phyloP scores from a whole-genome alignment of 169 alveolate species.

The Neospora caninum region DNA sequence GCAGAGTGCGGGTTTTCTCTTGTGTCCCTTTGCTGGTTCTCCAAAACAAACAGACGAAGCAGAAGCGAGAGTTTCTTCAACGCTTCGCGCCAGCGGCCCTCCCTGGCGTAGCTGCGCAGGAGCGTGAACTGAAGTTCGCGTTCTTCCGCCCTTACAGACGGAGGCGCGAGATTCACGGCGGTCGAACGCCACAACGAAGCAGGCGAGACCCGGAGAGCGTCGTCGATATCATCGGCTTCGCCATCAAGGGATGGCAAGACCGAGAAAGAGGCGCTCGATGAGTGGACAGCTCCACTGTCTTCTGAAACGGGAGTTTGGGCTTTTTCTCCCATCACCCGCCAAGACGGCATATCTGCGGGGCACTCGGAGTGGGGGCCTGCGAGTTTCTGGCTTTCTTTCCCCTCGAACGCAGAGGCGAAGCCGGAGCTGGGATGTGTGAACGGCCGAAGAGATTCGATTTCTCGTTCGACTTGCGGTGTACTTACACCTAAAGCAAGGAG shows the following conservation, averaged over 20 bases:
- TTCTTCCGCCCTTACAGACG: background rate
- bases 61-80: background rate
- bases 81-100: background rate
- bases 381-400: too few species aligned
- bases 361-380: too few species aligned
- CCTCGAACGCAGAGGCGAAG: too few species aligned
- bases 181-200: background rate
- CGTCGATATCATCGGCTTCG: background rate
- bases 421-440: background rate
- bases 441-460: background rate
- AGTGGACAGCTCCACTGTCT: too few species aligned
- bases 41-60: background rate
- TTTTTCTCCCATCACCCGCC: too few species aligned
- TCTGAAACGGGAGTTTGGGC: too few species aligned
- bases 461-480: slow-evolving; percentile 18
- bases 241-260: too few species aligned
- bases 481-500: background rate
- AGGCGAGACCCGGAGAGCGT: background rate
- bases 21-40: too few species aligned
- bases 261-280: too few species aligned
- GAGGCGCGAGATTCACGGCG: background rate
- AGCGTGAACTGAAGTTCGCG: background rate
- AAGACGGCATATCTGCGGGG: too few species aligned
- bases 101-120: background rate
- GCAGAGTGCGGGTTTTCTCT: background rate